These are phyloP conservation scores for Pichia sp. DNA, from an alignment of 1,139 yeast species.

Conservation along the genomic window DNA sequence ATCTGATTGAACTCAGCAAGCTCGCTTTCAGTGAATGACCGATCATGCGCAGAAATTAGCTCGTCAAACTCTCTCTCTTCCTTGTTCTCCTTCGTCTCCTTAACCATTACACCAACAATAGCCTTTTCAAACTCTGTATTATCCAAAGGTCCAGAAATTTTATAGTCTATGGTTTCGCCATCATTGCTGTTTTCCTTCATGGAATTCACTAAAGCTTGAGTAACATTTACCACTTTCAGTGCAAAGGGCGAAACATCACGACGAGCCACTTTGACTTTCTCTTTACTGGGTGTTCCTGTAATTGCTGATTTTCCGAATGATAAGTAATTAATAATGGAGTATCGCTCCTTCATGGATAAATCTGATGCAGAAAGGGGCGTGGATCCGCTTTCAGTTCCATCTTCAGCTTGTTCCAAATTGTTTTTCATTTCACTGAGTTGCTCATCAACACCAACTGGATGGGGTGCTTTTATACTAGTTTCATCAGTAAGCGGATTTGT, in stretches of 20 bases:
- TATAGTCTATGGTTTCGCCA: conserved; percentile 11
- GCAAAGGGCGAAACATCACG: conserved; percentile 33
- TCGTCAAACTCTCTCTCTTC: conserved; percentile 19
- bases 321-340: conserved; percentile 10
- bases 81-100: conserved; percentile 18
- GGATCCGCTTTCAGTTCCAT: neutral
- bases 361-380: neutral
- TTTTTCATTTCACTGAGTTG: neutral
- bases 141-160: conserved; percentile 5
- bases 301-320: conserved; percentile 11
- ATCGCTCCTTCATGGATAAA: conserved; percentile 1
- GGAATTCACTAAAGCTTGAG: conserved; percentile 17
- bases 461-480: too few species aligned
- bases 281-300: conserved; percentile 18
- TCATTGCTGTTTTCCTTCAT: conserved; percentile 17
- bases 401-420: neutral
- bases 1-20: conserved; percentile 12
- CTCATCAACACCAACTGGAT: neutral
- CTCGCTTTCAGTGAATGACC: conserved; percentile 10
- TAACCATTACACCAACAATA: conserved; percentile 8
- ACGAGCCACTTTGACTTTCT: conserved; percentile 31
- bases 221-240: conserved; percentile 19
- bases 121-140: conserved; percentile 10
- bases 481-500: neutral
- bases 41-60: conserved; percentile 15